Percentiles rank a stretch among this genome's conserved stretches.
Conservation (phyloP, 495 filamentous ascomycete species). For the Aspergillus panamensis region DNA sequence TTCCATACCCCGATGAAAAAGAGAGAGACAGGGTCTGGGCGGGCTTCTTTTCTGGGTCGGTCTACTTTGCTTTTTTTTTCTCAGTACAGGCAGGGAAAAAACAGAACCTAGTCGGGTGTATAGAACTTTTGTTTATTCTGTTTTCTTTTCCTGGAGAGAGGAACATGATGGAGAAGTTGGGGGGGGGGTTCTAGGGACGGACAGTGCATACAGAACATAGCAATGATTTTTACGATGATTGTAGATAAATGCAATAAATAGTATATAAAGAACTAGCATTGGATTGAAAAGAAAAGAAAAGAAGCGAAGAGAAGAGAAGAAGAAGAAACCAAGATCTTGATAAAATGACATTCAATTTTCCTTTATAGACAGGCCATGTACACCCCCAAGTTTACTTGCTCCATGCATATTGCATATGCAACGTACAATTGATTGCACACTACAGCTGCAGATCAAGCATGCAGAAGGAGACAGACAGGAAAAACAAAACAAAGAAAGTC, state of each 20-base stretch:
- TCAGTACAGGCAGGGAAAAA: not conserved
- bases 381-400: not conserved
- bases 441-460: not conserved
- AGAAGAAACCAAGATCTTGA: not conserved
- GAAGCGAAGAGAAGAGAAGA: no score
- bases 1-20: not conserved
- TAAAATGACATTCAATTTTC: not conserved
- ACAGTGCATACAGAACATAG: not conserved
- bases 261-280: not conserved
- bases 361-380: not conserved
- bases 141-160: no score
- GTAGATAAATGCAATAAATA: not conserved
- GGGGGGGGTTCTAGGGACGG: not conserved
- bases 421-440: not conserved
- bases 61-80: not conserved
- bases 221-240: not conserved
- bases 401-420: constrained; percentile 2
- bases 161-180: not conserved
- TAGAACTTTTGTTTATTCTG: not conserved
- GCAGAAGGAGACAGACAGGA: not conserved
- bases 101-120: constrained; percentile 7
- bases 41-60: not conserved
- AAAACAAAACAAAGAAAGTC: not conserved
- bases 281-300: not conserved
- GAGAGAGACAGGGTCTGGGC: not conserved